Conservation (phyloP, 2,329 filamentous ascomycete species). For the Gnomoniopsis smithogilvyi region DNA sequence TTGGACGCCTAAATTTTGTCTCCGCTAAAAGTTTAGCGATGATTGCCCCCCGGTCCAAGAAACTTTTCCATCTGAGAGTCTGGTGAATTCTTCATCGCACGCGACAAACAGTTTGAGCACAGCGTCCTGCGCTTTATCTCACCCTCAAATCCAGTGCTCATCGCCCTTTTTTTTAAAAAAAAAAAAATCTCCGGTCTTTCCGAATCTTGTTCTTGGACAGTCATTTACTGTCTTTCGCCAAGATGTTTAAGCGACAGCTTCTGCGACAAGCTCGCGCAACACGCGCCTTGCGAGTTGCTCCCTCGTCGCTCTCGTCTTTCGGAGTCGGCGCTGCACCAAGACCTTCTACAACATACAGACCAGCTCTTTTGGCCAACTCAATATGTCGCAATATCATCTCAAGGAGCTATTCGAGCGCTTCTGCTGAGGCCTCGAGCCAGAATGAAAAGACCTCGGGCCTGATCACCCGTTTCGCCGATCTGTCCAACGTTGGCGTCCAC, state of each 20-base stretch:
- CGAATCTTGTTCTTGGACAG: not conserved
- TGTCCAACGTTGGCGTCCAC: constrained; percentile 53
- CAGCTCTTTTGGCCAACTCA: constrained; percentile 10
- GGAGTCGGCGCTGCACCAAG: constrained; percentile 4
- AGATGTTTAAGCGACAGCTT: constrained; percentile 19
- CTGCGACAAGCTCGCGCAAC: constrained; percentile 16
- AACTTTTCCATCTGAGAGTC: not conserved
- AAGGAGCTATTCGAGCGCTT: constrained; percentile 20
- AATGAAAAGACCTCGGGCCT: constrained; percentile 21
- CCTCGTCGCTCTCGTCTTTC: constrained; percentile 11
- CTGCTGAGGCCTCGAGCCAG: constrained; percentile 14
- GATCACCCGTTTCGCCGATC: constrained; percentile 41
- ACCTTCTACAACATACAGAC: constrained; percentile 1
- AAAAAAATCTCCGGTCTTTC: not conserved
- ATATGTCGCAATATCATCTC: constrained; percentile 10
- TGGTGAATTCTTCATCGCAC: not conserved
- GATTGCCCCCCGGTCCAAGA: not conserved
- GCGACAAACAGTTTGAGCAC: not conserved
- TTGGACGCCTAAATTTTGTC: not conserved
- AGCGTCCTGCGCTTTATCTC: not conserved
- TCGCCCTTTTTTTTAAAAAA: not conserved
- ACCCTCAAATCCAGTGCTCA: not conserved
- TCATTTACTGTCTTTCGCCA: not conserved
- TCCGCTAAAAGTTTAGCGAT: not conserved
- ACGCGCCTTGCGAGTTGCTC: constrained; percentile 13